These are phyloP conservation scores for Singerocomus rubriflavus DNA, from an alignment of 1,284 basidiomycete species.

Conservation along the genomic window DNA sequence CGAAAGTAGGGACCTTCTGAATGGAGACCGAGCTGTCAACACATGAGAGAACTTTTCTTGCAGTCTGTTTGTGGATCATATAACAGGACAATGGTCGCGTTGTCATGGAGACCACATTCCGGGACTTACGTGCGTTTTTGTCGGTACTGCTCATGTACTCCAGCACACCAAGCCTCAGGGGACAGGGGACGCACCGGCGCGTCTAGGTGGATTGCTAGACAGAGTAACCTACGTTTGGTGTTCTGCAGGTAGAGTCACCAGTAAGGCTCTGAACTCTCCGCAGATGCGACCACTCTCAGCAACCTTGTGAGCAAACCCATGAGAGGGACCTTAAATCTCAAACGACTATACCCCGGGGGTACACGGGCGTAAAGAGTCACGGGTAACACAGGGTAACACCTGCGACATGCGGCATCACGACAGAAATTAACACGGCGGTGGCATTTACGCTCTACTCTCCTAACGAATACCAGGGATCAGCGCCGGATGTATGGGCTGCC, in stretches of 20 bases:
- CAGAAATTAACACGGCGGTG: too few relatives aligned
- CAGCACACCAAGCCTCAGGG: neutral
- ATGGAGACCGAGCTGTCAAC: constrained; percentile 1
- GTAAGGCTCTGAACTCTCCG: neutral
- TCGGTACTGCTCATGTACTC: neutral
- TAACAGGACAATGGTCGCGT: neutral
- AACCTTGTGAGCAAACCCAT: neutral
- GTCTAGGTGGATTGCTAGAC: neutral
- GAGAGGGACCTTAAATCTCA: neutral
- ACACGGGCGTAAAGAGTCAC: neutral
- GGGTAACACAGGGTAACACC: neutral
- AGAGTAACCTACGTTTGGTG: neutral
- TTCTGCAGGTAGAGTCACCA: too few relatives aligned
- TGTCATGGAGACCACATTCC: constrained; percentile 10
- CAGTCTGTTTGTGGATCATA: neutral
- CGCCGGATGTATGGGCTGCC: too few relatives aligned
- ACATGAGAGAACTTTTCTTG: neutral
- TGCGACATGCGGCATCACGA: too few relatives aligned
- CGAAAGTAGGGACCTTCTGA: neutral
- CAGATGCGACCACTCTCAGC: neutral
- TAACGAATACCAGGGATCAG: too few relatives aligned
- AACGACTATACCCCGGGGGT: neutral
- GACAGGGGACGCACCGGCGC: too few relatives aligned
- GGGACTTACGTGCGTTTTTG: neutral
- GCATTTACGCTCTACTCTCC: too few relatives aligned